Conservation (phyloP, 1,284 basidiomycete species). For the Cutaneotrichosporon sp. region DNA sequence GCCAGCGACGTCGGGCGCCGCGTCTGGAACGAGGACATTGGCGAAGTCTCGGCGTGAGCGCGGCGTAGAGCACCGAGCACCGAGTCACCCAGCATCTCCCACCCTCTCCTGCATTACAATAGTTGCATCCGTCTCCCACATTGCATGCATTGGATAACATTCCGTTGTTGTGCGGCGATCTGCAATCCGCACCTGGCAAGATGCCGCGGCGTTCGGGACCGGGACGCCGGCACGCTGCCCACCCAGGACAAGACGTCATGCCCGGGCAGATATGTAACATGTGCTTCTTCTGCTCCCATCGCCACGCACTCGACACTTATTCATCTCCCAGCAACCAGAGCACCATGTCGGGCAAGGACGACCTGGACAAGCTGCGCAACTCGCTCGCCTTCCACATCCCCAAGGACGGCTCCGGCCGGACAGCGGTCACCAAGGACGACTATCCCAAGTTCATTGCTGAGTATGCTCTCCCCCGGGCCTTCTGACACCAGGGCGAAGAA, state of each 20-base stretch:
- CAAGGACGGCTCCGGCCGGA: background rate
- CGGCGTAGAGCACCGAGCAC: background rate
- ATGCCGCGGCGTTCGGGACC: background rate
- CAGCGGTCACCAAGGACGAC: constrained; percentile 20
- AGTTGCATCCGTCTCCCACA: background rate
- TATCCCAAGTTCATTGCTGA: constrained; percentile 27
- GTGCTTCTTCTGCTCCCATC: too few relatives aligned
- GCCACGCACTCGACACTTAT: background rate
- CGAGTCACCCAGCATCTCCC: background rate
- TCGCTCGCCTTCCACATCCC: background rate
- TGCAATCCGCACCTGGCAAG: background rate
- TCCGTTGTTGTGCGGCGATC: background rate
- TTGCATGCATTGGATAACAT: constrained; percentile 2
- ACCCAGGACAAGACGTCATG: background rate
- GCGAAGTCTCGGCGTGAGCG: constrained; percentile 23
- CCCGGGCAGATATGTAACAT: background rate
- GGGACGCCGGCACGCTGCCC: background rate
- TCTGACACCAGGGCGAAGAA: constrained; percentile 26
- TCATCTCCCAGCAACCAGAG: too few relatives aligned
- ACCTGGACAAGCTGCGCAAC: background rate
- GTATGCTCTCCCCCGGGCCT: constrained; percentile 12
- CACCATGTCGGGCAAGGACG: background rate
- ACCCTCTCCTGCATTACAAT: too few relatives aligned
- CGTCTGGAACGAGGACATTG: constrained; percentile 46
- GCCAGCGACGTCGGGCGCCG: constrained; percentile 24